phyloP scores from a whole-genome alignment of 805 yeast species.

The Candida saitoana region DNA sequence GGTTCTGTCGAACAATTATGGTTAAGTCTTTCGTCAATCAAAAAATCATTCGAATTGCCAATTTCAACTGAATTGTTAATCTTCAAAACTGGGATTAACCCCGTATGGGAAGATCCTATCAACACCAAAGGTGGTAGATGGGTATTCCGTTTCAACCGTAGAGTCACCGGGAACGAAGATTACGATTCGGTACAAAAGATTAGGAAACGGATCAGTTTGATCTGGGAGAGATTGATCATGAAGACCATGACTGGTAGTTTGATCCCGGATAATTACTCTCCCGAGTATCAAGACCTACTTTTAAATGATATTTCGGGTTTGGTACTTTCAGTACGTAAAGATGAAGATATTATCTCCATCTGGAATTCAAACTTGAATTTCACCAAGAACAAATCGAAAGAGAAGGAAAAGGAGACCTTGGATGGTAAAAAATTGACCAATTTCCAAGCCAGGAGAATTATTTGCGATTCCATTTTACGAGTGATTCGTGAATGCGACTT shows the following conservation, averaged over 20 bases:
- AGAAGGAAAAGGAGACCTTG: slow-evolving; percentile 19
- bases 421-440: slow-evolving; percentile 31
- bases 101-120: slow-evolving; percentile 66
- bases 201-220: slow-evolving; percentile 35
- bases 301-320: slow-evolving; percentile 55
- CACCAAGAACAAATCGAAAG: slow-evolving; percentile 15
- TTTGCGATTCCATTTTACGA: slow-evolving; percentile 44
- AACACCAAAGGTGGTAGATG: slow-evolving; percentile 61
- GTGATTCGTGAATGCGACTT: slow-evolving; percentile 47
- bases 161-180: slow-evolving; percentile 15
- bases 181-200: slow-evolving; percentile 15
- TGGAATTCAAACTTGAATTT: slow-evolving; percentile 56
- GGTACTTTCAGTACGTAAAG: slow-evolving; percentile 54
- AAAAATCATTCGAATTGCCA: slow-evolving; percentile 34
- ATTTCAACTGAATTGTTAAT: slow-evolving; percentile 52
- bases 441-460: slow-evolving; percentile 42
- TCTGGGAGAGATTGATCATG: slow-evolving; percentile 56
- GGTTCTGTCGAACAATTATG: slow-evolving; percentile 54
- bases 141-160: slow-evolving; percentile 49
- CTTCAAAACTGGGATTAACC: slow-evolving; percentile 57
- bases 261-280: slow-evolving; percentile 31
- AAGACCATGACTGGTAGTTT: slow-evolving; percentile 49
- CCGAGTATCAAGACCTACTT: slow-evolving; percentile 34
- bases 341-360: slow-evolving; percentile 54
- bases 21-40: slow-evolving; percentile 39